These are phyloP conservation scores for Gentiana macrophylla DNA, from an alignment of 257 asterid species.

Conservation along the genomic window DNA sequence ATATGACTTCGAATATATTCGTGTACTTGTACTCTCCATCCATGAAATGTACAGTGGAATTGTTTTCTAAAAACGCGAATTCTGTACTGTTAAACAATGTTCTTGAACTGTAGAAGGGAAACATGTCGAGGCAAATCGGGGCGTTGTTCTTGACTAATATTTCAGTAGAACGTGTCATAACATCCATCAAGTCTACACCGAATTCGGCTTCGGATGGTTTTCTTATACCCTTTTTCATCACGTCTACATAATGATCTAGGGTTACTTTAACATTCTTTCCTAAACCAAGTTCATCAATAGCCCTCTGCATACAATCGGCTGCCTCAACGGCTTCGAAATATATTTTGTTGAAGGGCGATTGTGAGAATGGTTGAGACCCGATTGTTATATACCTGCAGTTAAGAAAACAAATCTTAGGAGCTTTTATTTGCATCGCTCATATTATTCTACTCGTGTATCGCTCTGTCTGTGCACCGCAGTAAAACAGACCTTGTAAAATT, in stretches of 20 bases:
- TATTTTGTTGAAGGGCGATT: not conserved
- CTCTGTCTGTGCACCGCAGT: no score
- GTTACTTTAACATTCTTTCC: not conserved
- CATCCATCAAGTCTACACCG: constrained; percentile 29
- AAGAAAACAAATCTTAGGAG: no score
- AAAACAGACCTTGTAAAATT: no score
- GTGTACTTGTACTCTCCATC: constrained; percentile 34
- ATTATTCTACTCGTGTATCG: no score
- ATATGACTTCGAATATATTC: constrained; percentile 55
- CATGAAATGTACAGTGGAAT: constrained; percentile 20
- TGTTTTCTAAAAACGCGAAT: constrained; percentile 60
- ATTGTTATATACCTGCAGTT: not conserved
- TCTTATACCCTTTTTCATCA: not conserved
- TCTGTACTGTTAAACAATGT: constrained; percentile 30
- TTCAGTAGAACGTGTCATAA: constrained; percentile 28
- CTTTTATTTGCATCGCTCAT: no score
- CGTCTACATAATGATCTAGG: not conserved
- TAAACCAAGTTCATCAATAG: not conserved
- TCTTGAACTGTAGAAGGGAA: constrained; percentile 51
- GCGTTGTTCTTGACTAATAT: constrained; percentile 30
- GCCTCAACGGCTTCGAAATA: not conserved
- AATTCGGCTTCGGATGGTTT: constrained; percentile 59
- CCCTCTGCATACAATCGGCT: not conserved
- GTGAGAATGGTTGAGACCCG: not conserved
- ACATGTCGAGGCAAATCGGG: constrained; percentile 59